Evolutionary conservation across 2,329 filamentous ascomycete species (phyloP).

Genomic region (Sporothrix variecibatus): DNA sequence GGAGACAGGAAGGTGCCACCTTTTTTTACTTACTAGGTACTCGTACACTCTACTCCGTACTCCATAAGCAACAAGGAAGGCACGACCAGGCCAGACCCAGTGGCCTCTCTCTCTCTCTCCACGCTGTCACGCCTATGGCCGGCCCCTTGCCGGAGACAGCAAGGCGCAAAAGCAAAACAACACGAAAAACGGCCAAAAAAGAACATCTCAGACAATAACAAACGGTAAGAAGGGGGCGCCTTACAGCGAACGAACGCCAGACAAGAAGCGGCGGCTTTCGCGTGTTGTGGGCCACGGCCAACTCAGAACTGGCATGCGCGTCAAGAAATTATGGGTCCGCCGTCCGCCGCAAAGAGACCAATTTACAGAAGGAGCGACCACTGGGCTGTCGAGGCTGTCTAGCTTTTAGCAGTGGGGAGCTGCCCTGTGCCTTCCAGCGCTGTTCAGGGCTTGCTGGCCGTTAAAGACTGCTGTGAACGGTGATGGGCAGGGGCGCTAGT

Average conservation of each 20-base stretch:
- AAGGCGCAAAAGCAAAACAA: slow-evolving; percentile 9
- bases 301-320: slow-evolving; percentile 16
- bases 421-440: not conserved
- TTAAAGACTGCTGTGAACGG: not conserved
- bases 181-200: not conserved
- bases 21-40: too few species aligned
- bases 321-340: slow-evolving; percentile 16
- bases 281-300: slow-evolving; percentile 18
- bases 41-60: too few species aligned
- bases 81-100: slow-evolving; percentile 9
- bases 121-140: not conserved
- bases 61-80: not conserved
- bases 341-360: not conserved
- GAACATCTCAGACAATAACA: slow-evolving; percentile 20
- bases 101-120: not conserved
- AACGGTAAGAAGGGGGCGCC: not conserved
- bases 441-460: not conserved
- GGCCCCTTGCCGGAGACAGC: slow-evolving; percentile 14
- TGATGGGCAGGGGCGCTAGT: slow-evolving; percentile 6
- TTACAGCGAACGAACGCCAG: slow-evolving; percentile 12
- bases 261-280: slow-evolving; percentile 5
- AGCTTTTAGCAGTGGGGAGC: too few species aligned
- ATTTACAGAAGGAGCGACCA: not conserved
- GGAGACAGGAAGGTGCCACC: not conserved
- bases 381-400: too few species aligned